Base-by-base conservation (phyloP, 441 rosid species). In the Capsella rubella region DNA sequence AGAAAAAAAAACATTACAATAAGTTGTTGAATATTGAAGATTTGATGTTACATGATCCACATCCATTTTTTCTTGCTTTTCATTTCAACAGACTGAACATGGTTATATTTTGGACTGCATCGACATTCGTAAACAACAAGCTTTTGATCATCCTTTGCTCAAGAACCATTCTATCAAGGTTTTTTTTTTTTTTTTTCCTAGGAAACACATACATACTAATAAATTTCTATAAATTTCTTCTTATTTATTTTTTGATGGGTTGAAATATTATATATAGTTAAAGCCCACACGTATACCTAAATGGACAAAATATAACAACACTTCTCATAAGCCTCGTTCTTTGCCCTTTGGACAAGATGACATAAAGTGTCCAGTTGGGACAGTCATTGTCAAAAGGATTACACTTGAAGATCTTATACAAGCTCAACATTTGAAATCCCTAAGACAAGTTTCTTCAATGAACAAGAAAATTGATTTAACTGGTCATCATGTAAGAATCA, bases 81-180 rank as follows among this genome's bases (percentile, higher is more conserved):
- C 10, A 0, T 46, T 15, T 16, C 51, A 2, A 15, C 51, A 46
- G 51, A 46, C 25, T 15, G 5, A 8, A 46, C 51, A 15, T 46
- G 51, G 25, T 46, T 46, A 46, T 15, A 46, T 15, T 2, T 15
- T 46, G 4, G 51, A 46, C 3, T 46, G 51, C 11, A 8, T 46
- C 21, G 51, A 15, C 25, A 46, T 46, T 46, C 51, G 2, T 1
- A 46, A 46, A 46, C 25, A 15, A 11, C 21, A 7, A 15, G 51
- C 51, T 3, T 46, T 78, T 67, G 75, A 78, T 61, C 74, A 78
- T 53, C 77, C 60, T 40, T 16, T 78, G 65, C 77, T 72, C 21
- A 15, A 46, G 8, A 46, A 46, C 51, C 51, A 46, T 15, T 46
- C 51, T 46, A 15, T 46, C 15, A 7, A 46, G 51, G 51, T 21